Percentiles rank a stretch among this genome's conserved stretches.
These are phyloP conservation scores for Candida vartiovaarae DNA, from an alignment of 805 yeast species.

Conservation along the genomic window DNA sequence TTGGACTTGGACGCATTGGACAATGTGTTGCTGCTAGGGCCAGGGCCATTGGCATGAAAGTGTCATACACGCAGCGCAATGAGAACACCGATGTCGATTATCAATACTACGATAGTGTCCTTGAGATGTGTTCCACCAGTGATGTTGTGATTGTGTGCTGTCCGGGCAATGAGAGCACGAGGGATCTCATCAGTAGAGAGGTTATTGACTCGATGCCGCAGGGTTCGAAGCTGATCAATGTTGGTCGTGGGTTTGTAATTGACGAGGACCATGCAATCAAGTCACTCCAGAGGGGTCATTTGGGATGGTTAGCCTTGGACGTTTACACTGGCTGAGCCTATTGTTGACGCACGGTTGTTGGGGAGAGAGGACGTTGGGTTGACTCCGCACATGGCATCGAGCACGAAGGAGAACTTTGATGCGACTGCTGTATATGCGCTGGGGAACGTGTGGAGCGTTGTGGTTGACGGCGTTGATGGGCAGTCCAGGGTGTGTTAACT, in stretches of 20 bases:
- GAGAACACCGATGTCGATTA: slow-evolving; percentile 31
- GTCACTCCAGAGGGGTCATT: slow-evolving; percentile 30
- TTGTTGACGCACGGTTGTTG: slow-evolving; percentile 22
- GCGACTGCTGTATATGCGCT: slow-evolving; percentile 38
- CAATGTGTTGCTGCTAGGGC: slow-evolving; percentile 44
- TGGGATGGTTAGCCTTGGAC: slow-evolving; percentile 53
- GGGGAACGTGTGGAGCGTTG: slow-evolving; percentile 33
- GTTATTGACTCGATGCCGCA: slow-evolving; percentile 32
- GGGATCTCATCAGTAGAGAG: slow-evolving; percentile 37
- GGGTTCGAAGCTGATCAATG: slow-evolving; percentile 45
- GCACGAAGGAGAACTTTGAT: slow-evolving; percentile 40
- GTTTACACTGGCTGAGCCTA: slow-evolving; percentile 55
- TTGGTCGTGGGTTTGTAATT: slow-evolving; percentile 52
- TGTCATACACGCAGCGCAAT: slow-evolving; percentile 47
- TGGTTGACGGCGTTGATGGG: slow-evolving; percentile 25
- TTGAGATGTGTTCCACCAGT: slow-evolving; percentile 30
- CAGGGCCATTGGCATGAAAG: slow-evolving; percentile 48
- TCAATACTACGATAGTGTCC: slow-evolving; percentile 26
- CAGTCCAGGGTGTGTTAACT: slow-evolving; percentile 12
- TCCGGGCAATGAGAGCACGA: slow-evolving; percentile 49
- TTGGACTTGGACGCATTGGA: slow-evolving; percentile 62
- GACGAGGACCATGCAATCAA: slow-evolving; percentile 42
- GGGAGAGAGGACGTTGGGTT: slow-evolving; percentile 37
- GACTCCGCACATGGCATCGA: slow-evolving; percentile 61
- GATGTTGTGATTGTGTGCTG: slow-evolving; percentile 50